These are phyloP conservation scores for Trichoderma sp. DNA, from an alignment of 2,329 filamentous ascomycete species.

Conservation along the genomic window DNA sequence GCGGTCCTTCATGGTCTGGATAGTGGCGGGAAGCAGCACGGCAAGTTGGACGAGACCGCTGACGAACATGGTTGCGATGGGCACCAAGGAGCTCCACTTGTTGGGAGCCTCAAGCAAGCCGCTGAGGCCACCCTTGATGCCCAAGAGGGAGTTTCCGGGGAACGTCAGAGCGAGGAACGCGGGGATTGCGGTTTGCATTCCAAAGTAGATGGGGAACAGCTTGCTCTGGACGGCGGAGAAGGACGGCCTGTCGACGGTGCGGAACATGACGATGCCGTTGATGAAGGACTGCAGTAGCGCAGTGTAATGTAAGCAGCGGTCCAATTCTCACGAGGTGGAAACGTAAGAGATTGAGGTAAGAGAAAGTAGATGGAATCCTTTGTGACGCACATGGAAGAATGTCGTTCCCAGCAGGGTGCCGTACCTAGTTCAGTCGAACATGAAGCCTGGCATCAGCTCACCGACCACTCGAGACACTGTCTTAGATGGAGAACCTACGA, in stretches of 20 bases:
- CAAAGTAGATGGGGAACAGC: conserved; percentile 87
- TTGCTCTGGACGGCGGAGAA: conserved; percentile 78
- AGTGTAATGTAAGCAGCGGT: conserved; percentile 1
- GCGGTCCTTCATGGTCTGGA: conserved; percentile 68
- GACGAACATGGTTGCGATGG: conserved; percentile 67
- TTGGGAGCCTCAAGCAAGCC: conserved; percentile 60
- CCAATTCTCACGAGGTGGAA: not conserved
- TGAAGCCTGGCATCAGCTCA: not conserved
- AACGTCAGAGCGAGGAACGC: conserved; percentile 74
- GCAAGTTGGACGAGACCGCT: conserved; percentile 68
- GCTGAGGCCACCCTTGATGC: conserved; percentile 46
- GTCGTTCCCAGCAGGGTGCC: conserved; percentile 83
- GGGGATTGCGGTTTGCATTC: conserved; percentile 74
- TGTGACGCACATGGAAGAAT: conserved; percentile 68
- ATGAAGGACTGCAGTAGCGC: conserved; percentile 61
- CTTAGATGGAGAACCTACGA: conserved; percentile 48
- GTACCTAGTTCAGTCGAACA: conserved; percentile 54
- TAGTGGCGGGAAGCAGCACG: conserved; percentile 72
- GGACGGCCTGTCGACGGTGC: conserved; percentile 69
- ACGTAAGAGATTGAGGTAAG: not conserved
- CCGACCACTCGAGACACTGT: not conserved
- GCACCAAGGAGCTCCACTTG: conserved; percentile 61
- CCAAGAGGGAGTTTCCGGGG: conserved; percentile 56
- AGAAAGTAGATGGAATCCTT: not conserved
- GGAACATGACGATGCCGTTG: conserved; percentile 71